Percentiles rank a stretch among this genome's conserved stretches.
Evolutionary conservation across 345 rosid genomes (phyloP).

Genomic region (Euphorbia peplus): DNA sequence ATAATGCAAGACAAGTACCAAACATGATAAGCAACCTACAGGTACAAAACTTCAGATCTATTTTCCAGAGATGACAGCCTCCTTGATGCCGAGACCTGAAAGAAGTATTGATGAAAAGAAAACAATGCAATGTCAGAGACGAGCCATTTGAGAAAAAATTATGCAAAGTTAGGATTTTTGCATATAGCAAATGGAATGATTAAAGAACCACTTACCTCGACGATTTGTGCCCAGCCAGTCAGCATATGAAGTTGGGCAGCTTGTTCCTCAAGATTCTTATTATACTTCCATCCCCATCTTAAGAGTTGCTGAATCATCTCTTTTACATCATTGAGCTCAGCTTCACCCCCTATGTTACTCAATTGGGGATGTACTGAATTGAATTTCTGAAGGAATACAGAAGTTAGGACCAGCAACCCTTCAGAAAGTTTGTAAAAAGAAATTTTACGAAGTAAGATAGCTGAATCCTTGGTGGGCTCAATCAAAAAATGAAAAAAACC

Average conservation of each 20-base stretch:
- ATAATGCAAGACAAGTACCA: conserved; percentile 13
- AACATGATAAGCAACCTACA: conserved; percentile 42
- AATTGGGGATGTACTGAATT: conserved; percentile 57
- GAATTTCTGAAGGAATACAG: conserved; percentile 50
- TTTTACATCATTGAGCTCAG: conserved; percentile 75
- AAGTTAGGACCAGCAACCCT: conserved; percentile 20
- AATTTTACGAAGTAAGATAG: not conserved
- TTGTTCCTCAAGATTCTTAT: conserved; percentile 93
- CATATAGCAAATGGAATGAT: not conserved
- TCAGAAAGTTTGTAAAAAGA: not conserved
- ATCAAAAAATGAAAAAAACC: conserved; percentile 34
- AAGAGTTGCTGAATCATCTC: conserved; percentile 74
- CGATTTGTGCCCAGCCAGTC: conserved; percentile 93
- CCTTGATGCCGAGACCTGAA: conserved; percentile 76
- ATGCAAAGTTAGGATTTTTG: not conserved
- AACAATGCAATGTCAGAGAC: conserved; percentile 13
- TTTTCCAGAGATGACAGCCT: conserved; percentile 66
- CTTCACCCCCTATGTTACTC: conserved; percentile 56
- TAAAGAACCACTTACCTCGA: conserved; percentile 57
- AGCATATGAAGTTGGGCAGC: conserved; percentile 99
- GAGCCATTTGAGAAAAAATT: not conserved
- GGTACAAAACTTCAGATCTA: conserved; percentile 73
- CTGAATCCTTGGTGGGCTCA: not conserved
- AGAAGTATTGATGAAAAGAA: conserved; percentile 1
- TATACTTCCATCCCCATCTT: conserved; percentile 97